Conservation (phyloP, 2,329 filamentous ascomycete species). For the Apiospora koreana region DNA sequence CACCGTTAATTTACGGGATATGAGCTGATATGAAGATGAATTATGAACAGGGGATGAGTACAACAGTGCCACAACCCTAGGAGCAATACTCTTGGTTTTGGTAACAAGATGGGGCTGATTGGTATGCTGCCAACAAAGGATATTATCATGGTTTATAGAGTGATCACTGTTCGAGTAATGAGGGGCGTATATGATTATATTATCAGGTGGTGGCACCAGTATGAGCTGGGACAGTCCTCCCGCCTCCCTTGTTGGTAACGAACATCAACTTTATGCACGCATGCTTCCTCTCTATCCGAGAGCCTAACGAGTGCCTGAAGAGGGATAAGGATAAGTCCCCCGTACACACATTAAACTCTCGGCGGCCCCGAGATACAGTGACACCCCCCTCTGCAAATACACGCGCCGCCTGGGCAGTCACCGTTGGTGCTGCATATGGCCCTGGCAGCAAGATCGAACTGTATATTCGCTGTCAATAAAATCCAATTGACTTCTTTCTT, state of each 20-base stretch:
- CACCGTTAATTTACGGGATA: no score
- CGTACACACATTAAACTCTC: neutral
- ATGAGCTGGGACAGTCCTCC: neutral
- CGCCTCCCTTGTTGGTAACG: neutral
- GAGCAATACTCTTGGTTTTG: no score
- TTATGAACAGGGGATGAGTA: no score
- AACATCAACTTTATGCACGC: neutral
- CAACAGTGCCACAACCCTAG: no score
- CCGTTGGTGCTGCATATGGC: neutral
- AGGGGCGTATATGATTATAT: neutral
- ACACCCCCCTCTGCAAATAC: neutral
- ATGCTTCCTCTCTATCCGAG: neutral
- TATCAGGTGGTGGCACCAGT: neutral
- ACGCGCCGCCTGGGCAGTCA: neutral
- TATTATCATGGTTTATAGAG: neutral
- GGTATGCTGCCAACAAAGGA: no score
- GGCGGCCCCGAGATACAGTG: neutral
- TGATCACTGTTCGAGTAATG: neutral
- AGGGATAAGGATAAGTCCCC: neutral
- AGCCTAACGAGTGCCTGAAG: neutral
- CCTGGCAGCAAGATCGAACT: neutral
- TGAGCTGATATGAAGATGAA: no score
- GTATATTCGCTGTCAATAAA: neutral
- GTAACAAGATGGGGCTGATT: no score
- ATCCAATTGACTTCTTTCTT: neutral